Conservation (phyloP, 495 filamentous ascomycete genomes). For the Penicilliopsis zonata region DNA sequence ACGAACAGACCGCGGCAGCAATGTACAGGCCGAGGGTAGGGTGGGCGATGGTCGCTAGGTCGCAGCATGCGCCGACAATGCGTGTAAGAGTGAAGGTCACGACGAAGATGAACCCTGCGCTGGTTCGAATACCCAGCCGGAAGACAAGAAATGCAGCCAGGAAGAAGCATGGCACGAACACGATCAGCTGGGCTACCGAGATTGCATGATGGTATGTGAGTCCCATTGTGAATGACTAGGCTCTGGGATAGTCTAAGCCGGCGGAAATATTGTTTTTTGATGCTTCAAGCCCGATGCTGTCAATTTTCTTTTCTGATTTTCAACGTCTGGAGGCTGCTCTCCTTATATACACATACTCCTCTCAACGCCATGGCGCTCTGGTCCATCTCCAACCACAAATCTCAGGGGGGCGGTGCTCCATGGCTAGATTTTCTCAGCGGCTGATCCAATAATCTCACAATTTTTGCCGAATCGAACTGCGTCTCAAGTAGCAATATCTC, state of each 20-base stretch:
- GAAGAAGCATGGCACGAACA: slow-evolving; percentile 22
- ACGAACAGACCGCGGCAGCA: slow-evolving; percentile 14
- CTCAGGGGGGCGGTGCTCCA: too few relatives aligned
- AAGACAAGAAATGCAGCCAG: slow-evolving; percentile 19
- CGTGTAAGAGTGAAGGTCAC: slow-evolving; percentile 22
- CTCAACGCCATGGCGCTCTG: too few relatives aligned
- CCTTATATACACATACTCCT: too few relatives aligned
- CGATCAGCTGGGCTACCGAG: slow-evolving; percentile 21
- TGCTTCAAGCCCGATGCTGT: not conserved
- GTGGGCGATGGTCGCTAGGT: slow-evolving; percentile 24
- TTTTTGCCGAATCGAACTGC: too few relatives aligned
- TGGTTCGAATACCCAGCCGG: slow-evolving; percentile 25
- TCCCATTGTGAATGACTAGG: slow-evolving; percentile 7
- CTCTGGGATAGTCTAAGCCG: not conserved
- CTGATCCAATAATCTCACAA: too few relatives aligned
- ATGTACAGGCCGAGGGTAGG: slow-evolving; percentile 12
- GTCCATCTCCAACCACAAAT: too few relatives aligned
- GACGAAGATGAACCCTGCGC: slow-evolving; percentile 25
- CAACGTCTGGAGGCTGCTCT: too few relatives aligned
- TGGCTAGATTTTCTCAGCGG: too few relatives aligned
- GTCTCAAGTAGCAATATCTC: not conserved
- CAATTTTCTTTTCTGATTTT: too few relatives aligned
- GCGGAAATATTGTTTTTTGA: not conserved
- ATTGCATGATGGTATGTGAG: slow-evolving; percentile 19
- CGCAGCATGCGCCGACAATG: slow-evolving; percentile 21